phyloP scores from a whole-genome alignment of 2,329 filamentous ascomycete genomes.

The Ceratocystis alfenasii region DNA sequence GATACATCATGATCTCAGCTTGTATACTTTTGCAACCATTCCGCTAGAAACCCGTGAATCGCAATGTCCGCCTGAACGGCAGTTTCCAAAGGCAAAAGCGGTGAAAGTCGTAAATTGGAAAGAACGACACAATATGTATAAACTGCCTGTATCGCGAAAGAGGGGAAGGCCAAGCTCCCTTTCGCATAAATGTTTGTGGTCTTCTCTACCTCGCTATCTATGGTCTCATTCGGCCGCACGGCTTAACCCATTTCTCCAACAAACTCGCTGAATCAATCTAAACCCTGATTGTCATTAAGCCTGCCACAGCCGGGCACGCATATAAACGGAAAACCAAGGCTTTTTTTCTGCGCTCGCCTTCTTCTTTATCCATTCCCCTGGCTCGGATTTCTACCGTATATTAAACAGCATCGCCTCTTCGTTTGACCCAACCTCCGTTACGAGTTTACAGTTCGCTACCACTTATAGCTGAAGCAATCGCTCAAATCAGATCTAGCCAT shows the following conservation, averaged over 20 bases:
- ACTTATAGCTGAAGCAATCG: neutral
- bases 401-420: neutral
- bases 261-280: neutral
- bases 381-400: neutral
- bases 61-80: neutral
- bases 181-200: neutral
- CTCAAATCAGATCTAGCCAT: neutral
- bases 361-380: neutral
- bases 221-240: neutral
- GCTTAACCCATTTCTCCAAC: conserved; percentile 10
- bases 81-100: neutral
- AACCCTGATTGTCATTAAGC: neutral
- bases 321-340: conserved; percentile 1
- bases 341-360: neutral
- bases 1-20: too few species aligned
- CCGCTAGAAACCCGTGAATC: neutral
- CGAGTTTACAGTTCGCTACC: neutral
- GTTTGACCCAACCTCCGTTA: neutral
- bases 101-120: neutral
- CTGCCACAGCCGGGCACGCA: neutral
- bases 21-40: neutral
- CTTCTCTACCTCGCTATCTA: neutral
- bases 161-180: neutral
- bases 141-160: neutral
- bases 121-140: neutral